These are phyloP conservation scores for Zygoascus bituminiphila DNA, from an alignment of 805 yeast genomes.

Conservation along the genomic window DNA sequence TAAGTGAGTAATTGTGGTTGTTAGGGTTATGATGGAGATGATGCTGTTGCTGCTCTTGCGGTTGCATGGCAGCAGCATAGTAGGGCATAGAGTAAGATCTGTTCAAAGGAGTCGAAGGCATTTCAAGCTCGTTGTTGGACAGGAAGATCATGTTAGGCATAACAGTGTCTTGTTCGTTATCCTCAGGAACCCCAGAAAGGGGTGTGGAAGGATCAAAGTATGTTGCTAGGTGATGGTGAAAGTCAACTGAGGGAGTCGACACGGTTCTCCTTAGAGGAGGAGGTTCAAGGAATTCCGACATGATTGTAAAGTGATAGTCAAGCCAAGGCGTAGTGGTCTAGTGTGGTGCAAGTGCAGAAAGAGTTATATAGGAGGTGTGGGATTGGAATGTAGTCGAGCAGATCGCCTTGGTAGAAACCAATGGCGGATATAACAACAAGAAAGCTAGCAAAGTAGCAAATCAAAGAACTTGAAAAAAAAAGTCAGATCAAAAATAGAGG, in stretches of 20 bases:
- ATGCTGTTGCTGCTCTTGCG: background rate
- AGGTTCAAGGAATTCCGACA: constrained; percentile 1
- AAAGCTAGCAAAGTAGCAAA: too few relatives aligned
- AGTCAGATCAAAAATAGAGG: too few relatives aligned
- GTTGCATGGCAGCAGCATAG: constrained; percentile 3
- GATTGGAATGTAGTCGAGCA: too few relatives aligned
- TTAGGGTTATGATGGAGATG: background rate
- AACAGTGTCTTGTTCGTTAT: constrained; percentile 6
- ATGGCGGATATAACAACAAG: too few relatives aligned
- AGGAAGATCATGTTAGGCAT: constrained; percentile 11
- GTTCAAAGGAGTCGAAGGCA: constrained; percentile 5
- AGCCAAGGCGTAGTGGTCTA: too few relatives aligned
- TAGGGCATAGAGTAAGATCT: constrained; percentile 10
- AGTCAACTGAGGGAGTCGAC: constrained; percentile 11
- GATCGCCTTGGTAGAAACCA: too few relatives aligned
- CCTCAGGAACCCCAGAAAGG: background rate
- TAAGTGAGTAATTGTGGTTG: background rate
- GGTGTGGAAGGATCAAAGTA: background rate
- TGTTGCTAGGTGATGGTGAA: background rate
- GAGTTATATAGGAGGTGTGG: too few relatives aligned
- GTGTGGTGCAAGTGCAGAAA: too few relatives aligned
- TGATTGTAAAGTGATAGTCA: background rate
- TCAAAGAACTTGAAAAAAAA: too few relatives aligned
- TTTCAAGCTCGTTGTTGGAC: background rate
- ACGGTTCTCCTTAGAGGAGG: constrained; percentile 14